A percentile compares a stretch with the other conserved stretches of the same genome.
phyloP scores from a whole-genome alignment of 805 yeast species.

The Saturnispora quitensis region DNA sequence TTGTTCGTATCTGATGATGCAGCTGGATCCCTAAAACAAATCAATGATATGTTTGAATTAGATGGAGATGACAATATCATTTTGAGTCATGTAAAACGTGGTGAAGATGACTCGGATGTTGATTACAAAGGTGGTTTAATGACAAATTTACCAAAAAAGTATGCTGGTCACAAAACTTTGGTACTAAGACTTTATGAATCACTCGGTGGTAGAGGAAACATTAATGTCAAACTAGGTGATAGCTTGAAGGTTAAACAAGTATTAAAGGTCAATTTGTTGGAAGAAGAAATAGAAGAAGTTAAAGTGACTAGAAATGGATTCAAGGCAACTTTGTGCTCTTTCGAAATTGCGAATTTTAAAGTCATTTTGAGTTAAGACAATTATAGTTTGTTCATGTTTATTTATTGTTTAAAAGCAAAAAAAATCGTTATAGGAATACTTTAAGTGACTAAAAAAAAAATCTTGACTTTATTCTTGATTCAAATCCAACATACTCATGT shows the following conservation, averaged over 20 bases:
- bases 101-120: constrained; percentile 67
- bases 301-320: constrained; percentile 20
- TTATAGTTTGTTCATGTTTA: not conserved
- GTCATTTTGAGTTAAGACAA: constrained; percentile 28
- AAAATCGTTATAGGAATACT: not conserved
- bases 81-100: constrained; percentile 73
- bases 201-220: constrained; percentile 68
- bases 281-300: constrained; percentile 38
- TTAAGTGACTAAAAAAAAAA: not conserved
- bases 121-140: constrained; percentile 31
- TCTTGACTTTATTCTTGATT: constrained; percentile 4
- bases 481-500: constrained; percentile 39
- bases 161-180: constrained; percentile 40
- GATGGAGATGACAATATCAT: constrained; percentile 52
- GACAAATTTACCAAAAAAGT: constrained; percentile 33
- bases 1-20: constrained; percentile 10
- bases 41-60: constrained; percentile 20
- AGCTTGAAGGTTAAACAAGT: constrained; percentile 38
- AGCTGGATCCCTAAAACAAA: not conserved
- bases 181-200: constrained; percentile 78
- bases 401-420: not conserved
- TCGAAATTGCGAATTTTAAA: constrained; percentile 65
- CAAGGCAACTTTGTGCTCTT: constrained; percentile 49
- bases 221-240: constrained; percentile 35
- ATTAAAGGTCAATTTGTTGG: constrained; percentile 50